Evolutionary conservation across 1,284 basidiomycete genomes (phyloP).

Genomic region (Ceratobasidium sp.): DNA sequence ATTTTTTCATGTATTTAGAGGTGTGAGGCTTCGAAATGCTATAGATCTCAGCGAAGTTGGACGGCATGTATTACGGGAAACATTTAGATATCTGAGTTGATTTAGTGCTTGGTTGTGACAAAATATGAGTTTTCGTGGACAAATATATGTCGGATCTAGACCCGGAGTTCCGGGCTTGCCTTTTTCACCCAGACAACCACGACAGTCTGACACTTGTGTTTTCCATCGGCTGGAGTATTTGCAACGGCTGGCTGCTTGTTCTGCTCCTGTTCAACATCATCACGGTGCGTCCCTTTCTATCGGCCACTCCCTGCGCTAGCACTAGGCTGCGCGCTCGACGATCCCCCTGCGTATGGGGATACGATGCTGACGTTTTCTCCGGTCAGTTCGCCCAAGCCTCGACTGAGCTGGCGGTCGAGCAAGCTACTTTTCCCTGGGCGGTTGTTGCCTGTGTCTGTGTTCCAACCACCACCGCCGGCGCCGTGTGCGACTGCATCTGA

Average conservation of each 20-base stretch:
- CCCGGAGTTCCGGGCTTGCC: not conserved
- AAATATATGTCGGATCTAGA: not conserved
- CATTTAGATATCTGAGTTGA: too few species aligned
- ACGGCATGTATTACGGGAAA: too few species aligned
- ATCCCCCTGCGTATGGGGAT: not conserved
- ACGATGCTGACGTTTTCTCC: not conserved
- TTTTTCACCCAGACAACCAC: conserved; percentile 12
- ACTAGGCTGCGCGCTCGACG: not conserved
- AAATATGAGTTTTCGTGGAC: too few species aligned
- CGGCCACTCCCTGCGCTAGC: not conserved
- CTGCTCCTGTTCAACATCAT: conserved; percentile 1
- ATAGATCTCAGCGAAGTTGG: too few species aligned
- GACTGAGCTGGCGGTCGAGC: conserved; percentile 21
- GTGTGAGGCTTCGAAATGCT: too few species aligned
- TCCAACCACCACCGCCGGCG: not conserved
- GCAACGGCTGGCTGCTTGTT: conserved; percentile 16
- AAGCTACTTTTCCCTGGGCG: conserved; percentile 12
- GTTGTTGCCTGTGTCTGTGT: not conserved
- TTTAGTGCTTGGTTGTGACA: too few species aligned
- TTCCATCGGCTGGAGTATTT: not conserved
- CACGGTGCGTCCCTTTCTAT: conserved; percentile 11
- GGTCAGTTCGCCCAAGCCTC: not conserved
- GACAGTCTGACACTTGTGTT: not conserved
- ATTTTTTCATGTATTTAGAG: too few species aligned
- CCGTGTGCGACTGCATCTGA: not conserved